These are phyloP conservation scores for Syzygium jambos DNA, from an alignment of 345 rosid species.

Conservation along the genomic window DNA sequence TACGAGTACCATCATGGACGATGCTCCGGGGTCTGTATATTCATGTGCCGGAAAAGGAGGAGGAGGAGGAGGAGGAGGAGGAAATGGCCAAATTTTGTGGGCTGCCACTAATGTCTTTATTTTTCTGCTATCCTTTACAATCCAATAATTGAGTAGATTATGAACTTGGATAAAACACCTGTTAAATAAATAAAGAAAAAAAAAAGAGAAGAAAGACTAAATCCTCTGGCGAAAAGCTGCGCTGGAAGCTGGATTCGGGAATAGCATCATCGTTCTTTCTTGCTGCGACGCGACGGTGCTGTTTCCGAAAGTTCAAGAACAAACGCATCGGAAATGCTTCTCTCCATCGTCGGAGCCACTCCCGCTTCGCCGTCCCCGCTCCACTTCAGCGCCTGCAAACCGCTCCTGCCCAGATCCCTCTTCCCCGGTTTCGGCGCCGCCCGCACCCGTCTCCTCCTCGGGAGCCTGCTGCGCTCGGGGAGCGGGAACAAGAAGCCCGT, in stretches of 20 bases:
- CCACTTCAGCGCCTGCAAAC: constrained; percentile 11
- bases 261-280: no score
- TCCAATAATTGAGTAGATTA: no score
- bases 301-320: not conserved
- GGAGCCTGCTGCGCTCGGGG: not conserved
- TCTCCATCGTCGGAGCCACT: not conserved
- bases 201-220: no score
- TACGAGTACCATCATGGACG: not conserved
- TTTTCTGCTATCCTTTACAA: not conserved
- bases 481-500: not conserved
- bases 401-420: not conserved
- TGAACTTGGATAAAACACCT: no score
- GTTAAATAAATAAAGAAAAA: no score
- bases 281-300: not conserved
- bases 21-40: no score
- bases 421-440: not conserved
- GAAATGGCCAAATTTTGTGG: not conserved
- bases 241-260: not conserved
- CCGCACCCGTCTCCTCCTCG: not conserved
- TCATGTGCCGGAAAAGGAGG: no score
- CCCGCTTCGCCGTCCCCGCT: not conserved
- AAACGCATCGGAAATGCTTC: constrained; percentile 5
- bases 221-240: not conserved
- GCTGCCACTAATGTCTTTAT: not conserved
- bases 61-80: fast-evolving